Base-by-base conservation (phyloP, 1,284 basidiomycete species). In the Boletus smithii region DNA sequence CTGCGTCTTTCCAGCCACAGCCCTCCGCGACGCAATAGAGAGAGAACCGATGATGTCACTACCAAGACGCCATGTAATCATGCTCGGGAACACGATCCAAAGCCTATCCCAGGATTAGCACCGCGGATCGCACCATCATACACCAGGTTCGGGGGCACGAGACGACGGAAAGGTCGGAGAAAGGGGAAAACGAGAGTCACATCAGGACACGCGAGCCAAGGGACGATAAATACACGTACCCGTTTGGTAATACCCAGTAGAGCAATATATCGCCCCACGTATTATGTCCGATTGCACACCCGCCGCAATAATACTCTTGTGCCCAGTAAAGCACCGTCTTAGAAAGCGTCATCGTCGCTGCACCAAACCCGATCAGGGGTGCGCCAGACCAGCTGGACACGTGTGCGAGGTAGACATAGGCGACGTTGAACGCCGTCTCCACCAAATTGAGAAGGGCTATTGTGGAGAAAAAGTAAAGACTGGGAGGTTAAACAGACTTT, bases 311-410 rank as follows among this genome's bases (percentile, higher is more conserved):
- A 61, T 83, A 83, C 66, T 92, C 89, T 61, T 90, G 83, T 7
- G 75, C 63, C 75, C 80, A 81, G 67, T 94, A 95, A n/a, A 95
- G 74, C 5, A 82, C 65, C 1, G 92, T 95, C 73, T 95, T 95
- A 50, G 81, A 80, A 22, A 91, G 69, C 0, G 92, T 95, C 83
- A 93, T 85, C 10, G 77, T 65, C 1, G 77, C 82, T 0, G 80
- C 74, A 10, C 79, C 72, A 59, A 95, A 86, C 0, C 90, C 94
- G 41, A 94, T 62, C 31, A 95, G 58, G 0, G 88, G 77, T 0
- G 89, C 88, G 3, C 75, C 63, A 0, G 86, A 75, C 61, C 79
- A 81, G 36, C 70, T 59, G 4, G 69, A 65, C 49, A 82, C 66
- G 58, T 91, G 81, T 0, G 83, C 81, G 31, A 88, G 76, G 66